A percentile compares a stretch with the other conserved stretches of the same genome.
Conservation (phyloP, 805 yeast genomes). For the Teunomyces pallodes region DNA sequence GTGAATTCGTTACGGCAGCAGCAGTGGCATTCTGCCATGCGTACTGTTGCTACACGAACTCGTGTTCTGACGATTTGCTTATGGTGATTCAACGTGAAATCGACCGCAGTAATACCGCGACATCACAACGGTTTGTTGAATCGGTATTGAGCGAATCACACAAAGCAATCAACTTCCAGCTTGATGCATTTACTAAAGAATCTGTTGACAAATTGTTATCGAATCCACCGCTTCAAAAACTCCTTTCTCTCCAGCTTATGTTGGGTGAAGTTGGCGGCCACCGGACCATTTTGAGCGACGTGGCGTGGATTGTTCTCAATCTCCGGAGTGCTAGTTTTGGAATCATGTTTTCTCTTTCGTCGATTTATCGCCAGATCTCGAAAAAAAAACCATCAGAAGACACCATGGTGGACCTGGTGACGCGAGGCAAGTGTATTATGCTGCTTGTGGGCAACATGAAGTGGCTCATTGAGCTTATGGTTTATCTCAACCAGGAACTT, state of each 20-base stretch:
- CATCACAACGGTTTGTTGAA: conserved; percentile 27
- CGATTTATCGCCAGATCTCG: conserved; percentile 63
- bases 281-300: conserved; percentile 38
- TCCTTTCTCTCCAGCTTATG: conserved; percentile 66
- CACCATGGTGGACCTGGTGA: conserved; percentile 49
- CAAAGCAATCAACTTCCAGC: conserved; percentile 67
- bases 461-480: conserved; percentile 82
- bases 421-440: conserved; percentile 62
- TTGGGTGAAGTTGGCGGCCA: conserved; percentile 46
- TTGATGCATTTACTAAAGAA: conserved; percentile 64
- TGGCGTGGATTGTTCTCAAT: conserved; percentile 66
- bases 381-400: conserved; percentile 56
- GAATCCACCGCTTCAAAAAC: conserved; percentile 73
- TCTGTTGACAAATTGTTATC: conserved; percentile 72
- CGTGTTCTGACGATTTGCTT: conserved; percentile 68
- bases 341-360: conserved; percentile 57
- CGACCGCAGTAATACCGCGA: conserved; percentile 13
- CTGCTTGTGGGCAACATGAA: conserved; percentile 71
- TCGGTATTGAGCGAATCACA: conserved; percentile 65
- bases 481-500: conserved; percentile 71
- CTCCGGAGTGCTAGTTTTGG: conserved; percentile 71
- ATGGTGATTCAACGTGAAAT: conserved; percentile 53
- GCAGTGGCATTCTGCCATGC: conserved; percentile 68
- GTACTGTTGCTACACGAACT: conserved; percentile 63
- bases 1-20: conserved; percentile 43